Conservation (phyloP, 192 early-diverging fungal species). For the Coemansia sp. region DNA sequence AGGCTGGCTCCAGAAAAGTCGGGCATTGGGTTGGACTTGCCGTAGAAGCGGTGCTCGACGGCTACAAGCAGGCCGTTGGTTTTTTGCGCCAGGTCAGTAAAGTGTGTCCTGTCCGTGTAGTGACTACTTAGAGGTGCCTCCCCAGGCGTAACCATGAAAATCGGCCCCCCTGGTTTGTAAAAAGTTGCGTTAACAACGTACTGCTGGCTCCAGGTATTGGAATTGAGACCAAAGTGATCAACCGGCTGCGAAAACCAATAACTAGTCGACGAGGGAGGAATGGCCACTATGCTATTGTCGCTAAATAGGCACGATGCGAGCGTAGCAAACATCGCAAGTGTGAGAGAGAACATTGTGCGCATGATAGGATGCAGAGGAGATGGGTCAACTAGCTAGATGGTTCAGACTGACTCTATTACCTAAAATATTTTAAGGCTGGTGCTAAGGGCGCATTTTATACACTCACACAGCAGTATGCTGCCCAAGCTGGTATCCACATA, state of each 20-base stretch:
- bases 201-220: constrained; percentile 27
- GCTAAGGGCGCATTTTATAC: background rate
- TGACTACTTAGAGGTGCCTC: constrained; percentile 14
- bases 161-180: constrained; percentile 40
- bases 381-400: background rate
- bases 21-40: constrained; percentile 53
- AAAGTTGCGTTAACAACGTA: constrained; percentile 38
- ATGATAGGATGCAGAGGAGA: background rate
- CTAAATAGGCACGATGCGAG: constrained; percentile 14
- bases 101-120: constrained; percentile 17
- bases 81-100: constrained; percentile 49
- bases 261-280: constrained; percentile 19
- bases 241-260: constrained; percentile 38
- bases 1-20: constrained; percentile 40
- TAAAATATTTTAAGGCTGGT: background rate
- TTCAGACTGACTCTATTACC: background rate
- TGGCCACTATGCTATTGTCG: background rate
- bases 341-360: background rate
- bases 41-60: constrained; percentile 65
- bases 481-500: background rate
- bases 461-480: background rate
- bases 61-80: constrained; percentile 58
- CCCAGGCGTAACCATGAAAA: constrained; percentile 31
- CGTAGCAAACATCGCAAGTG: constrained; percentile 1
- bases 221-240: constrained; percentile 33